Conservation (phyloP, 495 filamentous ascomycete species). For the Chaetomium fimeti region DNA sequence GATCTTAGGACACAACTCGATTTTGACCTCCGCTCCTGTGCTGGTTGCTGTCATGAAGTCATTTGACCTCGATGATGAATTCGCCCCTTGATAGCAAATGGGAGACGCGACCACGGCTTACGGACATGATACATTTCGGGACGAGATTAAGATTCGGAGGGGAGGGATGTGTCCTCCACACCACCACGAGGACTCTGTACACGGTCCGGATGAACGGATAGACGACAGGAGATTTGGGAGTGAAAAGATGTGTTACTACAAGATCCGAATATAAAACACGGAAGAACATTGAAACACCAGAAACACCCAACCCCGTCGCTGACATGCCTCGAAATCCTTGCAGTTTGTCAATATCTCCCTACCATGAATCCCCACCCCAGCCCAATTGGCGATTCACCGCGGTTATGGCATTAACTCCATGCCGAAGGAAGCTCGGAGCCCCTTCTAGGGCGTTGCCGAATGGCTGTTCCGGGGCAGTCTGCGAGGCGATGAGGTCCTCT, state of each 20-base stretch:
- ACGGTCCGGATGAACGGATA: not conserved
- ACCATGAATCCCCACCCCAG: conserved; percentile 37
- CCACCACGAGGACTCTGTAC: not conserved
- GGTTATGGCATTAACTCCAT: conserved; percentile 44
- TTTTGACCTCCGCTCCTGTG: conserved; percentile 55
- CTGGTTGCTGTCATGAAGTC: conserved; percentile 62
- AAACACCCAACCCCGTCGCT: not conserved
- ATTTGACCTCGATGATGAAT: conserved; percentile 44
- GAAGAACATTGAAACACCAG: not conserved
- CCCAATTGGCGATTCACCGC: conserved; percentile 49
- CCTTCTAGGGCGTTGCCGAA: conserved; percentile 35
- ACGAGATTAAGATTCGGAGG: not conserved
- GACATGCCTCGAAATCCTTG: not conserved
- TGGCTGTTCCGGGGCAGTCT: conserved; percentile 34
- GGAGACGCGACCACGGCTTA: not conserved
- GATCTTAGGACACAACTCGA: conserved; percentile 55
- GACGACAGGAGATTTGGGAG: not conserved
- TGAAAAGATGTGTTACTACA: not conserved
- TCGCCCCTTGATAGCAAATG: not conserved
- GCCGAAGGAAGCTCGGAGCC: conserved; percentile 36
- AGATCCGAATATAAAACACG: not conserved
- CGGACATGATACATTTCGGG: too few relatives aligned
- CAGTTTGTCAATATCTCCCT: not conserved
- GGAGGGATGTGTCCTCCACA: not conserved
- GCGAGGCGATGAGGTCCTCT: conserved; percentile 39